phyloP scores from a whole-genome alignment of 2,329 filamentous ascomycete genomes.

The Epichloe gansuensis region DNA sequence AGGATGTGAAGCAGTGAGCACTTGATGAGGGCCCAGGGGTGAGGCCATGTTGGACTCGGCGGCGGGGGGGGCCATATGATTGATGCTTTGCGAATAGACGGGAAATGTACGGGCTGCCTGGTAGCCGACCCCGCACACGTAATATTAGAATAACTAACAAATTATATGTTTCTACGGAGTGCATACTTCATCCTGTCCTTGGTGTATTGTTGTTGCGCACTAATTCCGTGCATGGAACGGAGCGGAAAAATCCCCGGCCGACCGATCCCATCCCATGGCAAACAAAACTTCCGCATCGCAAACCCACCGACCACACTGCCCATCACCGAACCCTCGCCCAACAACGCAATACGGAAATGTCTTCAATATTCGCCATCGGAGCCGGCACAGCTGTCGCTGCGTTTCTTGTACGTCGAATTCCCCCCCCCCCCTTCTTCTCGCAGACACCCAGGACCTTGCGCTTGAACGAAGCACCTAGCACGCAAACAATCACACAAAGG shows the following conservation, averaged over 20 bases:
- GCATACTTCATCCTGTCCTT: too few relatives aligned
- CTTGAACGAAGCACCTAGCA: too few relatives aligned
- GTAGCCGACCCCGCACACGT: too few relatives aligned
- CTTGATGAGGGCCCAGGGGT: too few relatives aligned
- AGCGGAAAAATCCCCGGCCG: constrained; percentile 10
- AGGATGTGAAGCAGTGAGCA: constrained; percentile 2
- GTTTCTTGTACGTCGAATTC: constrained; percentile 30
- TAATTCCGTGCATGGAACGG: constrained; percentile 2
- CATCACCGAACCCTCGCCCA: neutral
- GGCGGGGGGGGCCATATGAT: neutral
- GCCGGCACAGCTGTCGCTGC: constrained; percentile 37
- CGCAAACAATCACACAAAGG: neutral
- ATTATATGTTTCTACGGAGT: too few relatives aligned
- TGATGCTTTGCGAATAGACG: neutral
- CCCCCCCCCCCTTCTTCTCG: too few relatives aligned
- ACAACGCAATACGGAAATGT: constrained; percentile 18
- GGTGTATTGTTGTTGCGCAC: neutral
- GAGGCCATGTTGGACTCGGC: too few relatives aligned
- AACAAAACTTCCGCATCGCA: constrained; percentile 16
- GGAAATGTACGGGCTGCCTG: too few relatives aligned
- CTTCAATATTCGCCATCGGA: constrained; percentile 32
- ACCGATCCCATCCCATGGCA: constrained; percentile 13
- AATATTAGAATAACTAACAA: too few relatives aligned
- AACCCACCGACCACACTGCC: neutral
- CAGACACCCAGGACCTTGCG: too few relatives aligned